Evolutionary conservation across 345 rosid genomes (phyloP).

Genomic region (Brassica incana): DNA sequence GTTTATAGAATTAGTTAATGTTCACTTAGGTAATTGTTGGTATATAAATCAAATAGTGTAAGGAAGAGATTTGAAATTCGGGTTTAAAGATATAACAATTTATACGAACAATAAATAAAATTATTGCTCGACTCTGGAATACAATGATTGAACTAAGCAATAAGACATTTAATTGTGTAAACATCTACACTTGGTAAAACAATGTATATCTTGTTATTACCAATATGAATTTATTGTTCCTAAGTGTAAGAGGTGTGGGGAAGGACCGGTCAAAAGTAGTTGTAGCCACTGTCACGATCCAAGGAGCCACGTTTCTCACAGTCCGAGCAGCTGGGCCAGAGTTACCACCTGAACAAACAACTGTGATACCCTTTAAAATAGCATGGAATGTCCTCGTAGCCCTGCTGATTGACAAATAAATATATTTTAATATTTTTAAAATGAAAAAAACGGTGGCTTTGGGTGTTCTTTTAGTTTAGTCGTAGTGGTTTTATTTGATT

Average conservation of each 20-base stretch:
- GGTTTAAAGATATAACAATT: no score
- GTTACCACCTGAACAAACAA: constrained; percentile 1
- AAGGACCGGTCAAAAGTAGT: background rate
- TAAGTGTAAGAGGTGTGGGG: background rate
- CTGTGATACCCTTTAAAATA: background rate
- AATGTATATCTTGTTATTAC: background rate
- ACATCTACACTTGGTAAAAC: background rate
- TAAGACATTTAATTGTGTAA: background rate
- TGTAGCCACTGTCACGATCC: background rate
- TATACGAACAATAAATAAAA: no score
- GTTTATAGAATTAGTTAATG: no score
- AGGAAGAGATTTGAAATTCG: no score
- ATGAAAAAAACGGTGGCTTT: no score
- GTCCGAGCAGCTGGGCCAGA: constrained; percentile 2
- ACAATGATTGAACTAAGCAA: background rate
- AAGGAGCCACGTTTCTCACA: background rate
- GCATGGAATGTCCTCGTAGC: background rate
- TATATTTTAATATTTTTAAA: no score
- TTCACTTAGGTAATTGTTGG: no score
- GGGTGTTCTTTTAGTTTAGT: no score
- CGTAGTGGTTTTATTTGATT: no score
- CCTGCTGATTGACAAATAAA: no score
- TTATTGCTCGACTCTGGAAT: no score
- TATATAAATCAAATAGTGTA: no score
- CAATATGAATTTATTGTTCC: background rate